Conservation (phyloP, 345 rosid species). For the Gossypium anomalum region DNA sequence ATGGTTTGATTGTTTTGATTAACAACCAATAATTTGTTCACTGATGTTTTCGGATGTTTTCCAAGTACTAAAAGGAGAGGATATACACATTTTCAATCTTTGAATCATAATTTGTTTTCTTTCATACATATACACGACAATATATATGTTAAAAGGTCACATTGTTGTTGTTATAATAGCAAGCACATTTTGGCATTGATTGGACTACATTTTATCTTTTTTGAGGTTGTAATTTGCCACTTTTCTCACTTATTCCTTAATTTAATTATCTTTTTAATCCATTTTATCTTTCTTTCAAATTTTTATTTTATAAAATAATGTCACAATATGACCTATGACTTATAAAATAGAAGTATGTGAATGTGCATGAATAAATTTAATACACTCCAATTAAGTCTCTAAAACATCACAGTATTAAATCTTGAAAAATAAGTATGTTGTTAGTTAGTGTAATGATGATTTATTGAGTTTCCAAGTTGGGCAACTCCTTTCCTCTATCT, state of each 20-base stretch:
- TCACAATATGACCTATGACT: neutral
- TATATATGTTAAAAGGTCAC: neutral
- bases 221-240: no score
- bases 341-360: no score
- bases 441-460: no score
- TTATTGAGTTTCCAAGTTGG: no score
- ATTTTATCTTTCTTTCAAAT: no score
- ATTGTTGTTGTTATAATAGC: neutral
- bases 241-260: no score
- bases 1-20: neutral
- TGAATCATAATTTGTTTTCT: conserved; percentile 9
- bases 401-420: neutral
- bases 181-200: conserved; percentile 4
- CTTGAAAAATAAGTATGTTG: no score
- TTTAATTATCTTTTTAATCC: neutral
- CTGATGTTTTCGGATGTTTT: neutral
- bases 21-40: neutral
- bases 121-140: neutral
- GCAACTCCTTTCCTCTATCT: no score
- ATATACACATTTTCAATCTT: neutral
- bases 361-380: no score
- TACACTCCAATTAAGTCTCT: neutral
- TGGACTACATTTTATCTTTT: neutral
- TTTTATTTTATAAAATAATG: no score
- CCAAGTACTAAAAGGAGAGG: neutral